A percentile compares a stretch with the other conserved stretches of the same genome.
Conservation (phyloP, 176 grass and related monocot species). For the Zoysia pacifica region DNA sequence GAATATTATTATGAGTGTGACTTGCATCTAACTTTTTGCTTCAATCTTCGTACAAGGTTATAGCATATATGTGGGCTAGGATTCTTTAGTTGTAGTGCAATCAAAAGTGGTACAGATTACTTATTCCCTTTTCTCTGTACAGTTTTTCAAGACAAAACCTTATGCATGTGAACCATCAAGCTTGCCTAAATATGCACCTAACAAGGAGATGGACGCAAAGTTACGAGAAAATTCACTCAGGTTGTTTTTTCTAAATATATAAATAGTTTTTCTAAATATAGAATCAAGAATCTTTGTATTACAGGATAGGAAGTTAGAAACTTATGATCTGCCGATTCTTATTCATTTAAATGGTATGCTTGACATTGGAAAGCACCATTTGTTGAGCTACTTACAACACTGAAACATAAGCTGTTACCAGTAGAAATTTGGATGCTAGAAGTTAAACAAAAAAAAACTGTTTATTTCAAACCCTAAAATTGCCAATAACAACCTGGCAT, state of each 20-base stretch:
- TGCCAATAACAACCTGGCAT: neutral
- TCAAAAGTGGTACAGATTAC: neutral
- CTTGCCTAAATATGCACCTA: conserved; percentile 74
- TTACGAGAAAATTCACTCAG: conserved; percentile 58
- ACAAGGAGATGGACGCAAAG: conserved; percentile 82
- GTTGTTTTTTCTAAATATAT: conserved; percentile 37
- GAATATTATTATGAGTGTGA: no score
- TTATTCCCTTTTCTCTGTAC: conserved; percentile 20
- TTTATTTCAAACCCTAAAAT: neutral
- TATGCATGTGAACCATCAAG: conserved; percentile 68
- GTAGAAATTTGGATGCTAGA: neutral
- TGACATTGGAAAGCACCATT: conserved; percentile 1
- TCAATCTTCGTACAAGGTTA: no score
- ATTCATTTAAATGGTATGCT: conserved; percentile 21
- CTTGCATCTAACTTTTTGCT: no score
- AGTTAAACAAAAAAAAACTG: neutral
- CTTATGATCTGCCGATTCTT: neutral
- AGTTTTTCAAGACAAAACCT: conserved; percentile 81
- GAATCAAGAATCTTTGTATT: conserved; percentile 9
- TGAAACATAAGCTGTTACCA: neutral
- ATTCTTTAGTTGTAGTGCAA: no score
- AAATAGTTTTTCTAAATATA: conserved; percentile 14
- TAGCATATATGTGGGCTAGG: no score
- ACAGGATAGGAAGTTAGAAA: conserved; percentile 2
- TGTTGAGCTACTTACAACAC: neutral